Evolutionary conservation across 177 flowering plant genomes (phyloP), one percentile per base, ranked within the genome.

Genomic region (Vitis hybrid): DNA sequence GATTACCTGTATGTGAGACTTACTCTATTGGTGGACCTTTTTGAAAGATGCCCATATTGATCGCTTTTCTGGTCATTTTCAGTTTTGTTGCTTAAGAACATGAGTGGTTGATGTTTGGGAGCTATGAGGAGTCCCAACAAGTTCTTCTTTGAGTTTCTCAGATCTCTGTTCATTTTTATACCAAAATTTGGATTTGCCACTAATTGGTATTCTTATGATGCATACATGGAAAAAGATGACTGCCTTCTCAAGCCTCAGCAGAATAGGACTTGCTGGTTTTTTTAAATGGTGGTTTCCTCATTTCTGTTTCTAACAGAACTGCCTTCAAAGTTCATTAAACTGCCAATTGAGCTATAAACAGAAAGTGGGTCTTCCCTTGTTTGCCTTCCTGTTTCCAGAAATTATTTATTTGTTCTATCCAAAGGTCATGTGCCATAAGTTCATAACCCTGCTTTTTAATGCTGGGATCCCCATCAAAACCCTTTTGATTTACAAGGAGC

Each of bases 181-280:
- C 16, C 10, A 51, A 64, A 55, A 39, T 6, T 60, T 64, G 18
- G 22, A 57, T 39, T 39, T 39, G 45, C 45, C 45, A 3, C 45
- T 39, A 5, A 39, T 39, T 39, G 45, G 7, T 39, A 39, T 4
- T 39, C 45, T 7, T 39, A 39, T 39, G 8, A 39, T 39, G 45
- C 45, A 39, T 39, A 39, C 80, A 82, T 80, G 74, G 10, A 48
- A 67, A 55, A 63, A 62, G 51, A 79, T 79, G 88, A 82, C 81
- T 22, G 56, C 73, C 60, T 66, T 76, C 50, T 21, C 78, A 9
- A 63, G 73, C 29, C 84, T 74, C 3, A 74, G 90, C 45, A 85
- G 92, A 75, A 88, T 89, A 48, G 94, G 94, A 70, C 89, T 89
- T 55, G 90, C 90, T 50, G 94, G 94, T 33, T 81, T 88, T 26